These are phyloP conservation scores for Medicago truncatula DNA, from an alignment of 306 rosid species.

Conservation along the genomic window MtrunA17r5.0-ANR NC_053048.1:50644001-50644500, in stretches of 20 bases:
- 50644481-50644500: conserved; percentile 1
- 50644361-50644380: background rate
- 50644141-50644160: too few species aligned
- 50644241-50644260: background rate
- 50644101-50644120: too few species aligned
- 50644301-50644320: background rate
- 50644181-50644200: too few species aligned
- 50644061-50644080: background rate
- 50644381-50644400: background rate
- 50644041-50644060: background rate
- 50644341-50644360: background rate
- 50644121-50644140: too few species aligned
- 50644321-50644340: background rate
- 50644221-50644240: too few species aligned
- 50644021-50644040: background rate
- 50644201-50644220: too few species aligned
- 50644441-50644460: background rate
- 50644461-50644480: background rate
- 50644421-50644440: background rate
- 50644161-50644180: too few species aligned
- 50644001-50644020: background rate
- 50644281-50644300: background rate
- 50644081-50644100: background rate
- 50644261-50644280: too few species aligned
- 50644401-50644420: background rate